Percentiles rank a stretch among this genome's conserved stretches.
phyloP scores from a whole-genome alignment of 2,329 filamentous ascomycete species.

The Aspergillus alliaceus region DNA sequence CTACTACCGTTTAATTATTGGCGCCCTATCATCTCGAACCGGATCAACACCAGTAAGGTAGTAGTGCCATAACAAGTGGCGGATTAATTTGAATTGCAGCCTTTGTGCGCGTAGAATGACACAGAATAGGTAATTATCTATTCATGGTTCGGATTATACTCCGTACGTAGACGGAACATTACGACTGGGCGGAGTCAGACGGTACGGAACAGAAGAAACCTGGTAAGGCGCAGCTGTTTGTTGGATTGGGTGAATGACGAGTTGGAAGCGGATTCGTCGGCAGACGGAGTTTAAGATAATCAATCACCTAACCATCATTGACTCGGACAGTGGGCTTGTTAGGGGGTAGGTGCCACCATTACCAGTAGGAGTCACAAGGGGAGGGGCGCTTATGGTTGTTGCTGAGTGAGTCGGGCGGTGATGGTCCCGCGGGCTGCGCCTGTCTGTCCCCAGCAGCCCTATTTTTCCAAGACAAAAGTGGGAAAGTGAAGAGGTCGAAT shows the following conservation, averaged over 20 bases:
- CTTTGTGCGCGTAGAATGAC: not conserved
- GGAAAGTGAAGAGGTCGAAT: not conserved
- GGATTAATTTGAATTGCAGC: slow-evolving; percentile 5
- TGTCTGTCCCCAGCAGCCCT: not conserved
- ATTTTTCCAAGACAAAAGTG: not conserved
- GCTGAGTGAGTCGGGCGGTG: not conserved
- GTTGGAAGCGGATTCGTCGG: slow-evolving; percentile 1
- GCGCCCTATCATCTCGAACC: slow-evolving; percentile 5
- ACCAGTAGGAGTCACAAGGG: slow-evolving; percentile 5
- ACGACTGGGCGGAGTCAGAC: slow-evolving; percentile 10
- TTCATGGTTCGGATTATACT: slow-evolving; percentile 8
- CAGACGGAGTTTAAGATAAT: not conserved
- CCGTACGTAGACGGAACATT: slow-evolving; percentile 2
- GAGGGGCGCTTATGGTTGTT: not conserved
- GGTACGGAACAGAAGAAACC: slow-evolving; percentile 3
- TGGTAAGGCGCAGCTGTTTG: slow-evolving; percentile 7
- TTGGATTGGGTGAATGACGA: slow-evolving; percentile 5
- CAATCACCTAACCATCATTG: slow-evolving; percentile 7
- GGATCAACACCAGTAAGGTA: slow-evolving; percentile 4
- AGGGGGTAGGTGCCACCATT: slow-evolving; percentile 1
- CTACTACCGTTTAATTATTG: not conserved
- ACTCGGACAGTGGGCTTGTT: slow-evolving; percentile 1
- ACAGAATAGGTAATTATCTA: slow-evolving; percentile 5
- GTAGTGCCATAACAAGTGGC: slow-evolving; percentile 1
- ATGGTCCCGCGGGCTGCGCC: not conserved